Evolutionary conservation across 2,329 filamentous ascomycete species (phyloP), one percentile per base, ranked within the genome.

Genomic region (Pestalotiopsis sp.): DNA sequence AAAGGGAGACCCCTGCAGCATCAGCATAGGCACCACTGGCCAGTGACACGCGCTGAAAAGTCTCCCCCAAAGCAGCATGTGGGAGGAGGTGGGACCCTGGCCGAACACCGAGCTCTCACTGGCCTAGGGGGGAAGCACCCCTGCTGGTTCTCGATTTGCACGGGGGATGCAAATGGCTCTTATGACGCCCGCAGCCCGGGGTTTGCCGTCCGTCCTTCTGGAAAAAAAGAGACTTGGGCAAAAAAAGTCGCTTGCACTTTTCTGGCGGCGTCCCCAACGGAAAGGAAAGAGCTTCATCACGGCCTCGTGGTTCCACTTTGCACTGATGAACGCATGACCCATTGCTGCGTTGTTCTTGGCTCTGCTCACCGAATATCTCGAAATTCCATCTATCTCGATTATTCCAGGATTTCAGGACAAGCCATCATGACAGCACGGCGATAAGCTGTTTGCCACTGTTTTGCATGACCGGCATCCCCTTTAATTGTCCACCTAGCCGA

Each of bases 261-360:
- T 66, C 49, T 66, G 64, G 64, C 64, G 64, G 57, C 55, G 36
- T 66, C 65, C 65, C 65, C 65, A 67, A 67, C 65, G 65, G 67
- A 65, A 68, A 65, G 65, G 67, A 65, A 68, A 65, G 60, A 65
- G 52, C 64, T 59, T 59, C 64, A 66, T 11, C 27, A 20, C 31
- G n/a, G 20, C 17, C 23, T 27, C 57, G 14, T 60, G 64, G 64
- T 66, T 66, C 64, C 64, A 66, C 64, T 60, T 66, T 58, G 41
- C 20, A 13, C 14, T 36, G 36, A 36, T 55, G 49, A 65, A 20
- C 41, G 17, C 63, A 55, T 36, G 45, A 65, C 27, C 36, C 38
- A 23, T 27, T 23, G 20, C 41, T n/a, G 13, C 27, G 62, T 23
- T 49, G 27, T 17, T 17, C 36, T 23, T 25, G n/a, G 20, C 23